Percentiles rank a stretch among this genome's conserved stretches.
Evolutionary conservation across 768 basidiomycete species (phyloP).

Genomic region (Rhodotorula taiwanensis): DNA sequence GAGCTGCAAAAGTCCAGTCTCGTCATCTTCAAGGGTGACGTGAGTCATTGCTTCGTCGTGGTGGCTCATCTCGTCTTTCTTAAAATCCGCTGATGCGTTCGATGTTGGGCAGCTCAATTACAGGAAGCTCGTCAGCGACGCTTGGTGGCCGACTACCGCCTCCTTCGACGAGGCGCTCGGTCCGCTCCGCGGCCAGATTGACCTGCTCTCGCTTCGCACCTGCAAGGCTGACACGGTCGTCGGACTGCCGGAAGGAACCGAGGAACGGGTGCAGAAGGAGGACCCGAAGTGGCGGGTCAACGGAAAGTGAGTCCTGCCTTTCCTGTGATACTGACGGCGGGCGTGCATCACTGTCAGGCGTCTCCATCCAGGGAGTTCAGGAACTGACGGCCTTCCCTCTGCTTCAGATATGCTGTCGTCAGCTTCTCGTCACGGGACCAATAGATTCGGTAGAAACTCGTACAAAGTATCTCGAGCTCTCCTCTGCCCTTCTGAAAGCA

Average conservation of each 20-base stretch:
- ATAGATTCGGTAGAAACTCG: too few species aligned
- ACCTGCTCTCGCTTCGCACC: constrained; percentile 76
- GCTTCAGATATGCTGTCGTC: constrained; percentile 13
- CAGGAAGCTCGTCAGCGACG: constrained; percentile 73
- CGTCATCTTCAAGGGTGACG: constrained; percentile 86
- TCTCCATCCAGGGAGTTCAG: too few species aligned
- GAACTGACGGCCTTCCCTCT: neutral
- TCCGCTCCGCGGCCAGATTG: constrained; percentile 69
- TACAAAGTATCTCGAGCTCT: too few species aligned
- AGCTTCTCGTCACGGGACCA: constrained; percentile 2
- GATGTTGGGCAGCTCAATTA: neutral
- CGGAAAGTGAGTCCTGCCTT: constrained; percentile 55
- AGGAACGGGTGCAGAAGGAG: constrained; percentile 54
- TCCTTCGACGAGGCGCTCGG: constrained; percentile 68
- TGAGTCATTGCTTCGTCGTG: constrained; percentile 50
- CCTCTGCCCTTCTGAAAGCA: too few species aligned
- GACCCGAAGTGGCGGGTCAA: constrained; percentile 69
- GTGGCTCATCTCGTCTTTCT: constrained; percentile 5
- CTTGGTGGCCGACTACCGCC: constrained; percentile 76
- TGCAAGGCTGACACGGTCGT: constrained; percentile 94
- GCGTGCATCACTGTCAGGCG: neutral
- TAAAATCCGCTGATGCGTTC: constrained; percentile 55
- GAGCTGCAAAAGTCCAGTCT: constrained; percentile 56
- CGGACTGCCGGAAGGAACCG: constrained; percentile 64
- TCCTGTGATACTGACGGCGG: neutral